Evolutionary conservation across 805 yeast genomes (phyloP), one percentile per base, ranked within the genome.

Genomic region (Barnettozyma populi): DNA sequence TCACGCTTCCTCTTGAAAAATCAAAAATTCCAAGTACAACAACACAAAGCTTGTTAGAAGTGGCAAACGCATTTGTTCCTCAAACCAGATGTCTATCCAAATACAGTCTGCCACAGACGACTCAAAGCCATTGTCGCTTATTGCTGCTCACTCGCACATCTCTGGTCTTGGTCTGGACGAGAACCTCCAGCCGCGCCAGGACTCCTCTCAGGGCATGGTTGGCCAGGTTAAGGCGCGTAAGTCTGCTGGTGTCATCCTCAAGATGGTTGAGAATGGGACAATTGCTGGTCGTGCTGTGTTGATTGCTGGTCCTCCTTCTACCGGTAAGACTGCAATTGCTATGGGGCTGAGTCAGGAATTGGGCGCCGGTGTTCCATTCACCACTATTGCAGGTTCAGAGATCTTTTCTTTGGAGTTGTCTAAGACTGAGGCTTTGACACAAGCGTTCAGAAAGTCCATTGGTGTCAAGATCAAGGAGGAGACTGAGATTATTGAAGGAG

Each of bases 261-360:
- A 87, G 70, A 84, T 94, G 89, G 89, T 94, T 51, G 90, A 88
- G 63, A 90, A 86, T 31, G 96, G 97, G 44, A 82, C 87, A 55
- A 92, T 94, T 68, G 97, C 98, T 20, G 99, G 99, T 24, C 80
- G 97, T 56, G 97, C 98, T 1, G 94, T 90, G 19, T 70, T 94
- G 53, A 76, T 94, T 51, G 98, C 99, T 0, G 99, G 99, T 36
- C 98, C 98, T 10, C 99, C 99, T 25, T 88, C 96, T 13, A 94
- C 99, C 0, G 99, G 99, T 68, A 94, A 94, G 67, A 94, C 99
- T 3, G 99, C 99, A 35, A 79, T 94, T 59, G 99, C 99, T 13
- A 86, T 90, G 85, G 99, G 97, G 16, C 74, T 86, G 36, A 76
- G 90, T 2, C 90, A 85, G 63, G 82, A 79, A 45, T 71, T 86